A percentile compares a stretch with the other conserved stretches of the same genome.
These are phyloP conservation scores for Plantago elongata DNA, from an alignment of 257 asterid genomes.

Conservation along the genomic window DNA sequence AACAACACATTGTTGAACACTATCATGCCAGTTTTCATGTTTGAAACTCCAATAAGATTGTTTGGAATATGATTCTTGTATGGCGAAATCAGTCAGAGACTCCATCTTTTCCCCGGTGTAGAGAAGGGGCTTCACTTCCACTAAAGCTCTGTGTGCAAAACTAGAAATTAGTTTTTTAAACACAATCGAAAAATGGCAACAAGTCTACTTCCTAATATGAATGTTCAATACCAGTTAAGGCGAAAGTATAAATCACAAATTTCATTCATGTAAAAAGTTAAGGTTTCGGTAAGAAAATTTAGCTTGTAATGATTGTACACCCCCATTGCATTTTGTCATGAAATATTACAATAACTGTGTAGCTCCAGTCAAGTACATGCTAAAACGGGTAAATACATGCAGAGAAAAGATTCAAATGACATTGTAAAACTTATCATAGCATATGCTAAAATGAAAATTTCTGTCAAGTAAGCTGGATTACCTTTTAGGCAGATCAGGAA, in stretches of 20 bases:
- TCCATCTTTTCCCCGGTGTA: conserved; percentile 39
- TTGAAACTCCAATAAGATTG: conserved; percentile 55
- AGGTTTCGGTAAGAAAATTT: not conserved
- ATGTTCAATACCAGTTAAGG: not conserved
- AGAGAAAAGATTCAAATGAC: not conserved
- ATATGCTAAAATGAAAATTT: conserved; percentile 11
- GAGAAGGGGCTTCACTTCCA: conserved; percentile 89
- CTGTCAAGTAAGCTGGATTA: conserved; percentile 20
- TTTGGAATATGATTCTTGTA: conserved; percentile 27
- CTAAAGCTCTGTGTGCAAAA: conserved; percentile 56
- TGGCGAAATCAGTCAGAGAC: conserved; percentile 27
- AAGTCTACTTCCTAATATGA: not conserved
- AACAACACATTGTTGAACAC: conserved; percentile 57
- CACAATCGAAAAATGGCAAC: not conserved
- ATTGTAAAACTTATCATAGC: not conserved
- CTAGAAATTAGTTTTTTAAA: conserved; percentile 8
- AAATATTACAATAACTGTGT: not conserved
- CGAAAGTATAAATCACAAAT: not conserved
- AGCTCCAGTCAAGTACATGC: conserved; percentile 4
- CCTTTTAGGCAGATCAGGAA: conserved; percentile 99
- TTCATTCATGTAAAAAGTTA: not conserved
- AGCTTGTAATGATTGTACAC: no score
- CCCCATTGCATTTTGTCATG: not conserved
- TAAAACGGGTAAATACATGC: conserved; percentile 9
- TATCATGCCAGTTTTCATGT: conserved; percentile 65